These are phyloP conservation scores for Apophysomyces trapeziformis DNA, from an alignment of 371 early-diverging fungal species.

Conservation along the genomic window DNA sequence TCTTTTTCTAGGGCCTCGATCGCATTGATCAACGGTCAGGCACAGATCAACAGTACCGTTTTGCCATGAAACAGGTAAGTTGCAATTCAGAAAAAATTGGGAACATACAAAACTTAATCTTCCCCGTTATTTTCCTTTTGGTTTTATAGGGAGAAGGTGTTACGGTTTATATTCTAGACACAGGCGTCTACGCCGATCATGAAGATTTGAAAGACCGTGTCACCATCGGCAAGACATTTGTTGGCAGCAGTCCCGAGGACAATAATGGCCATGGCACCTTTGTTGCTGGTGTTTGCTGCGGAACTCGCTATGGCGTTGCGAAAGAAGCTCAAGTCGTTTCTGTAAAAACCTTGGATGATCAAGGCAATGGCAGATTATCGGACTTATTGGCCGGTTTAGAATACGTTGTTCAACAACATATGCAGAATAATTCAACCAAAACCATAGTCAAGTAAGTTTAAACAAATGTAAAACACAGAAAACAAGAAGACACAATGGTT, in stretches of 20 bases:
- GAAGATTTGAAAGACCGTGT: conserved; percentile 43
- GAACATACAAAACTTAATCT: neutral
- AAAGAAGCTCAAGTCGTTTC: conserved; percentile 63
- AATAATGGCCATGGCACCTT: conserved; percentile 61
- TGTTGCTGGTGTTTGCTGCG: conserved; percentile 68
- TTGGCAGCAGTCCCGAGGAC: conserved; percentile 30
- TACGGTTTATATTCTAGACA: conserved; percentile 46
- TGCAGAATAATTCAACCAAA: conserved; percentile 25
- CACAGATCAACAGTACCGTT: conserved; percentile 38
- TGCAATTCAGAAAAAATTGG: neutral
- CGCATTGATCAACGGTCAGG: conserved; percentile 52
- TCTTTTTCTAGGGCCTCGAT: conserved; percentile 36
- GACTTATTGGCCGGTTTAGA: conserved; percentile 70
- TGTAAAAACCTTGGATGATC: conserved; percentile 62
- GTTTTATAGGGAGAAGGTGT: conserved; percentile 36
- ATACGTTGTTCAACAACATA: conserved; percentile 56
- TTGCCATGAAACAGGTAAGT: conserved; percentile 37
- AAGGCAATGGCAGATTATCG: conserved; percentile 56
- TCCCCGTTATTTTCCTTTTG: neutral
- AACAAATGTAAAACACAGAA: conserved; percentile 20
- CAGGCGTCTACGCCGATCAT: conserved; percentile 34
- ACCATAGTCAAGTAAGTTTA: conserved; percentile 45
- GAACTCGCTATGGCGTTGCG: conserved; percentile 63
- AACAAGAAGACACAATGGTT: neutral
- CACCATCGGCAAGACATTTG: conserved; percentile 36